Conservation (phyloP, 2,329 filamentous ascomycete species). For the Beauveria brongniartii region DNA sequence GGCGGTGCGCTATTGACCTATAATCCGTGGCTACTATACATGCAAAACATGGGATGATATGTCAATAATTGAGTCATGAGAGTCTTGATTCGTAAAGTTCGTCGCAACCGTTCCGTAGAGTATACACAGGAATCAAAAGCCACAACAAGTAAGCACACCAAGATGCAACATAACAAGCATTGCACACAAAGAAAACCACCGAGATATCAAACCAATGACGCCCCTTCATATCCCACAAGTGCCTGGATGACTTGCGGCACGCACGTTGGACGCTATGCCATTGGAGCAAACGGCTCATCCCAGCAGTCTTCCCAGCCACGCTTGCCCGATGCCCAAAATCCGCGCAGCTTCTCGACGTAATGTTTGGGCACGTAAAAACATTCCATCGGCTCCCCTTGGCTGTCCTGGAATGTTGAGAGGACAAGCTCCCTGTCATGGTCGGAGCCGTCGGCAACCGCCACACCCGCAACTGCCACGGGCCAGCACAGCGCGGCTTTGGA, state of each 20-base stretch:
- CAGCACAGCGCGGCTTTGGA: not conserved
- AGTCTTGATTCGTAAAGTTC: too few species aligned
- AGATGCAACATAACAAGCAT: too few species aligned
- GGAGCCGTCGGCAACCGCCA: not conserved
- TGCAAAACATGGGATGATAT: too few species aligned
- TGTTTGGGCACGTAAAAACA: not conserved
- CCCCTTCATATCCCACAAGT: too few species aligned
- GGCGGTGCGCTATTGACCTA: too few species aligned
- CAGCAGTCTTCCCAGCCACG: conserved; percentile 2
- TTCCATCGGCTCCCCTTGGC: not conserved
- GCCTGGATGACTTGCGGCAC: not conserved
- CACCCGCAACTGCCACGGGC: not conserved
- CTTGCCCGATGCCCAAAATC: not conserved
- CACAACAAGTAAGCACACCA: too few species aligned
- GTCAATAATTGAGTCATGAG: too few species aligned
- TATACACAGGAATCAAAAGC: too few species aligned
- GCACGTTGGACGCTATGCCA: not conserved
- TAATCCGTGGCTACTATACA: too few species aligned
- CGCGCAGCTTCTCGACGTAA: not conserved
- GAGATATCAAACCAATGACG: too few species aligned
- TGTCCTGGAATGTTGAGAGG: not conserved
- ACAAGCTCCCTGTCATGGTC: not conserved
- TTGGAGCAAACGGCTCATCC: not conserved
- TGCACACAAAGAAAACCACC: too few species aligned
- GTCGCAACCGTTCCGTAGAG: too few species aligned